phyloP scores from a whole-genome alignment of 2,329 filamentous ascomycete species.

The Didymella sp. region DNA sequence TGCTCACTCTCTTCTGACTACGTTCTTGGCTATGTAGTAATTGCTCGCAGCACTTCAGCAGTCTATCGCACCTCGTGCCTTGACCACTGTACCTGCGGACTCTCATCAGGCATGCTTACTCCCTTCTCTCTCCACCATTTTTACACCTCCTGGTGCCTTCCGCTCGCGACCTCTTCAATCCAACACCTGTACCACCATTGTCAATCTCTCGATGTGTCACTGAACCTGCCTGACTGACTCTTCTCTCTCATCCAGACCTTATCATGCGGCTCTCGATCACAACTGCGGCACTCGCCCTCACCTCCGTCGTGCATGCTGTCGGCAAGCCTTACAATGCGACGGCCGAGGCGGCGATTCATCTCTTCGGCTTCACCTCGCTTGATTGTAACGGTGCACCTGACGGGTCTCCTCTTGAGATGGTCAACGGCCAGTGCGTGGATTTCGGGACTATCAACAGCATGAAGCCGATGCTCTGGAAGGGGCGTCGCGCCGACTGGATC shows the following conservation, averaged over 20 bases:
- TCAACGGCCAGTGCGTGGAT: constrained; percentile 26
- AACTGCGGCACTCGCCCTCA: constrained; percentile 25
- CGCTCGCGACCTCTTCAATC: neutral
- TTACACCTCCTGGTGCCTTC: neutral
- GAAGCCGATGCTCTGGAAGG: constrained; percentile 20
- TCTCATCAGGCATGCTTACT: neutral
- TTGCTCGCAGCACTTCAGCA: neutral
- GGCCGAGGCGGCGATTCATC: constrained; percentile 7
- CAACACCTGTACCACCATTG: neutral
- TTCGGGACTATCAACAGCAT: constrained; percentile 25
- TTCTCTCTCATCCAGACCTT: neutral
- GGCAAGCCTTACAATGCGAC: constrained; percentile 17
- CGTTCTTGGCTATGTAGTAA: neutral
- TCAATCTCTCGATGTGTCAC: neutral
- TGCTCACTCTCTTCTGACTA: neutral
- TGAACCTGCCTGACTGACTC: neutral
- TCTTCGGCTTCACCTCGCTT: constrained; percentile 24
- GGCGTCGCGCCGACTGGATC: constrained; percentile 25
- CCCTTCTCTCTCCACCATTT: neutral
- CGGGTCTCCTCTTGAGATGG: constrained; percentile 27
- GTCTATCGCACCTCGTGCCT: neutral
- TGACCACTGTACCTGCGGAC: neutral
- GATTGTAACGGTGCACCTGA: constrained; percentile 28
- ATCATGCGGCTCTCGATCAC: constrained; percentile 25
- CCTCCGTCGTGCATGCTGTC: constrained; percentile 21